Evolutionary conservation across 2,329 filamentous ascomycete species (phyloP).

Genomic region (Aspergillus unguis): DNA sequence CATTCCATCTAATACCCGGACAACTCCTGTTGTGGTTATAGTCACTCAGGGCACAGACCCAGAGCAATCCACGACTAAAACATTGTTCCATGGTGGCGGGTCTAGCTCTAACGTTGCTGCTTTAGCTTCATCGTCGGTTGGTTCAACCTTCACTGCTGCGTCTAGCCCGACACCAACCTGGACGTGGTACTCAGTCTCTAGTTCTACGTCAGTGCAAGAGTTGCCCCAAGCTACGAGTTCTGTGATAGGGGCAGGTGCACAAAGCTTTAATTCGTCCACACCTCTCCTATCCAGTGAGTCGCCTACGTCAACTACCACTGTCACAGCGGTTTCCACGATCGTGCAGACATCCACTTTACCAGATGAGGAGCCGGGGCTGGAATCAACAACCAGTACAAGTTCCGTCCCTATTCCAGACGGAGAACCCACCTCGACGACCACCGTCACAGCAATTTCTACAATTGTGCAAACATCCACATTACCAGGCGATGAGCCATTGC

Average conservation of each 20-base stretch:
- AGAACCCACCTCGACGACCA: not conserved
- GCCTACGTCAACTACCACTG: not conserved
- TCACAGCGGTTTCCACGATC: not conserved
- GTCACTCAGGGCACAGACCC: conserved; percentile 3
- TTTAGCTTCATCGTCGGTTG: not conserved
- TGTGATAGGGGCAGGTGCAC: not conserved
- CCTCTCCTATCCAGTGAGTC: too few species aligned
- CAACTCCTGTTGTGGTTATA: conserved; percentile 6
- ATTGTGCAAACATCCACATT: not conserved
- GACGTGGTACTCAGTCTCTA: not conserved
- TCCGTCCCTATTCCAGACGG: too few species aligned
- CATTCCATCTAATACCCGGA: not conserved
- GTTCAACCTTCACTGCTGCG: not conserved
- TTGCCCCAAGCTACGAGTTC: not conserved
- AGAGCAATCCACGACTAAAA: conserved; percentile 2
- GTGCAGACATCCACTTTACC: not conserved
- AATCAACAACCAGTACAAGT: too few species aligned
- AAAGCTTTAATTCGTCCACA: not conserved
- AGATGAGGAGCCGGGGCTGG: not conserved
- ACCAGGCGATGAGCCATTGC: not conserved
- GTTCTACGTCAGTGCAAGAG: not conserved
- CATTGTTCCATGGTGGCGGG: not conserved
- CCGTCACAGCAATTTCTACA: not conserved
- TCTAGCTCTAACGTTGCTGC: not conserved
- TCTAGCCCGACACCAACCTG: not conserved